Conservation (phyloP, 2,329 filamentous ascomycete species). For the Sporothrix luriei region DNA sequence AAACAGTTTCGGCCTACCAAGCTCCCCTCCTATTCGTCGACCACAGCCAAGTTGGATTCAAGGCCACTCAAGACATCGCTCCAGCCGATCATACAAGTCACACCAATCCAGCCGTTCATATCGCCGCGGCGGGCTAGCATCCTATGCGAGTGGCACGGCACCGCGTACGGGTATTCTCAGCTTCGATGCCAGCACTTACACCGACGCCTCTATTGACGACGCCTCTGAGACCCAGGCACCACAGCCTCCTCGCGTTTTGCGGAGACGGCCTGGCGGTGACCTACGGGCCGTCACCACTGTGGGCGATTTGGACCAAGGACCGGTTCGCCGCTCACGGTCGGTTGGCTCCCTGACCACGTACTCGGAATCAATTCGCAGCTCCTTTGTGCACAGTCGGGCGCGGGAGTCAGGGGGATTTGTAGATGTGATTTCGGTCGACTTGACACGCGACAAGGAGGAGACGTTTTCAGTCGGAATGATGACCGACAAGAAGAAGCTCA, state of each 20-base stretch:
- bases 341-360: slow-evolving; percentile 63
- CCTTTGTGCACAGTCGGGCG: slow-evolving; percentile 52
- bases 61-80: slow-evolving; percentile 52
- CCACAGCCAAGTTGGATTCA: slow-evolving; percentile 43
- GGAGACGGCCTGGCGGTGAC: slow-evolving; percentile 74
- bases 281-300: slow-evolving; percentile 68
- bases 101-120: slow-evolving; percentile 55
- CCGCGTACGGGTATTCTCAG: slow-evolving; percentile 58
- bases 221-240: slow-evolving; percentile 52
- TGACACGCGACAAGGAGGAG: slow-evolving; percentile 47
- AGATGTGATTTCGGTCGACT: slow-evolving; percentile 47
- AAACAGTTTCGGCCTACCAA: slow-evolving; percentile 17
- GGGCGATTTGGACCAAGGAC: slow-evolving; percentile 58
- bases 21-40: slow-evolving; percentile 38
- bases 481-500: slow-evolving; percentile 49
- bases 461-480: slow-evolving; percentile 63
- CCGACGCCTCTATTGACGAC: slow-evolving; percentile 54
- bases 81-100: slow-evolving; percentile 50
- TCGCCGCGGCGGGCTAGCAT: slow-evolving; percentile 60
- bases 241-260: slow-evolving; percentile 63
- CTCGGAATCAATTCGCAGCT: slow-evolving; percentile 63
- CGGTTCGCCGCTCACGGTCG: slow-evolving; percentile 58
- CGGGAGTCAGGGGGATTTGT: slow-evolving; percentile 49
- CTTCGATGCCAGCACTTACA: slow-evolving; percentile 63
- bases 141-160: slow-evolving; percentile 60